Percentiles rank a stretch among this genome's conserved stretches.
Conservation (phyloP, 345 rosid genomes). For the Brassica napus region DNA sequence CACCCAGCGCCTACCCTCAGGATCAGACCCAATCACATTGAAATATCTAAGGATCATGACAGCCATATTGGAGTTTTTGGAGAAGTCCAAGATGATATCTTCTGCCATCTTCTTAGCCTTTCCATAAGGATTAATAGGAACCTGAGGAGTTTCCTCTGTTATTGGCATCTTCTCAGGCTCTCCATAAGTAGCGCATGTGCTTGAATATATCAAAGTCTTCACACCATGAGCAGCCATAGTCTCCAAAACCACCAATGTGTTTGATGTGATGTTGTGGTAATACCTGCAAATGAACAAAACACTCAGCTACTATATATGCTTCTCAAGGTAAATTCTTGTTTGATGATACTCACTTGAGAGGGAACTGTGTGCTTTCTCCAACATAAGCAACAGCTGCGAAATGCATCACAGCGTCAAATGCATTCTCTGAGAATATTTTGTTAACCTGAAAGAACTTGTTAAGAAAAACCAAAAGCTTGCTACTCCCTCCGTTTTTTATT, state of each 20-base stretch:
- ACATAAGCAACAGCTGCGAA: conserved; percentile 78
- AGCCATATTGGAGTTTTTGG: conserved; percentile 56
- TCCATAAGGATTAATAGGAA: conserved; percentile 62
- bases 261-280: conserved; percentile 62
- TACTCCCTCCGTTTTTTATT: too few species aligned
- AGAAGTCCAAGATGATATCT: conserved; percentile 59
- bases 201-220: conserved; percentile 62
- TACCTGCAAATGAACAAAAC: conserved; percentile 39
- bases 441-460: conserved; percentile 44
- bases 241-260: conserved; percentile 54
- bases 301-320: not conserved
- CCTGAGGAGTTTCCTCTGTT: conserved; percentile 54
- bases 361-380: conserved; percentile 67
- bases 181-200: conserved; percentile 27
- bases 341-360: conserved; percentile 49
- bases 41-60: conserved; percentile 62
- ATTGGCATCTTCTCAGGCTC: conserved; percentile 47
- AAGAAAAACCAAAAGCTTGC: conserved; percentile 27
- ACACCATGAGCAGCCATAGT: conserved; percentile 57
- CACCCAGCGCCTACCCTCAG: conserved; percentile 59
- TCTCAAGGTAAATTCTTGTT: too few species aligned
- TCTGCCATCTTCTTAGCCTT: conserved; percentile 73
- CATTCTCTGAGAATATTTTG: conserved; percentile 51
- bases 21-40: conserved; percentile 68
- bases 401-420: conserved; percentile 66